A percentile compares a stretch with the other conserved stretches of the same genome.
Evolutionary conservation across 2,329 filamentous ascomycete genomes (phyloP).

Genomic region (Xylariaceae sp.): DNA sequence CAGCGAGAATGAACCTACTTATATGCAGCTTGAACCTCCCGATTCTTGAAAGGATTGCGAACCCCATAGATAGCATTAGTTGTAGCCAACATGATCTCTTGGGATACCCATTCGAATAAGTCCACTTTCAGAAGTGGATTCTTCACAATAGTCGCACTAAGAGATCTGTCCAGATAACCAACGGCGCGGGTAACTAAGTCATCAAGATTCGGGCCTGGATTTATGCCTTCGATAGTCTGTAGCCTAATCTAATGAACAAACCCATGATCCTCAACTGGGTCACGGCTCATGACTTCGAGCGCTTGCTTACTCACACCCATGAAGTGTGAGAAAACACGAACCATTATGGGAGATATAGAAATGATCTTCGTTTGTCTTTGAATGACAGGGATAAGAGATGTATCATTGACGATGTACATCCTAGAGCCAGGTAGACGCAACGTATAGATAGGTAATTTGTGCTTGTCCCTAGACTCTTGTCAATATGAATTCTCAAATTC

Average conservation of each 20-base stretch:
- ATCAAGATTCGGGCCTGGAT: neutral
- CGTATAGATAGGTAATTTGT: constrained; percentile 14
- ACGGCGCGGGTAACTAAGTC: neutral
- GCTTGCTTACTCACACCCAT: constrained; percentile 12
- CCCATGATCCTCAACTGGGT: neutral
- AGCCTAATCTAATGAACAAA: neutral
- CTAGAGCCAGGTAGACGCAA: constrained; percentile 11
- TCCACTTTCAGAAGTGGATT: neutral
- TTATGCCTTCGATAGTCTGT: neutral
- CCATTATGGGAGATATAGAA: constrained; percentile 14
- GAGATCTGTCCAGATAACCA: neutral
- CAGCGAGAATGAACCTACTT: neutral
- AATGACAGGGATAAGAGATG: constrained; percentile 6
- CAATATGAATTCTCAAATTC: neutral
- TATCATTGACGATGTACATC: constrained; percentile 15
- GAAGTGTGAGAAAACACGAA: constrained; percentile 4
- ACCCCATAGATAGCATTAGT: neutral
- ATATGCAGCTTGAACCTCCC: neutral
- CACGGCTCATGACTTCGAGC: constrained; percentile 7
- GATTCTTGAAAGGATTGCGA: neutral
- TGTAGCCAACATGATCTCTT: neutral
- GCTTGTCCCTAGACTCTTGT: constrained; percentile 8
- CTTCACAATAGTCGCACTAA: neutral
- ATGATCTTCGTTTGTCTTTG: constrained; percentile 13
- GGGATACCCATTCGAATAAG: neutral